Evolutionary conservation across 2,329 filamentous ascomycete genomes (phyloP), one percentile per base, ranked within the genome.

Genomic region (Cryphonectria nitschkei): DNA sequence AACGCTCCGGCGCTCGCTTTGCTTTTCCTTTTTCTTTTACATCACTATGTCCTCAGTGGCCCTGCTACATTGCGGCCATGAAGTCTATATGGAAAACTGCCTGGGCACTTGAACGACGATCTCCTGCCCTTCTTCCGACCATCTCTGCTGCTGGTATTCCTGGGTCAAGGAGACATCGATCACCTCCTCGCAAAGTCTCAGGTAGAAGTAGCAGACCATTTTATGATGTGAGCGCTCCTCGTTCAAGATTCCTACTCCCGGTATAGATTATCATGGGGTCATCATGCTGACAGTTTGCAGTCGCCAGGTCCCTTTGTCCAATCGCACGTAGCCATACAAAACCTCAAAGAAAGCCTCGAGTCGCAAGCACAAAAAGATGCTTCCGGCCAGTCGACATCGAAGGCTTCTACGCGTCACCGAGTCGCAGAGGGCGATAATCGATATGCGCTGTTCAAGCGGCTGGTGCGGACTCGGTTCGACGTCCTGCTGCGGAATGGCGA

Each of bases 391-490:
- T 14, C 39, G 13, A 22, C 34, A 37, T 13, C 32, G 19, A 46
- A 9, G 39, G 39, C 29, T 2, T 16, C 4, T n/a, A 9, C 13
- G 39, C n/a, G 37, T 4, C n/a, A n/a, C 34, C 13, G n/a, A 22
- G 13, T 5, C 9, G 14, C 39, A 19, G 61, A 46, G 54, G 68
- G 61, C 14, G 56, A 34, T 22, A 29, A 16, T 14, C 64, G 65
- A 19, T 73, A 72, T 43, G 19, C 54, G 6, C 16, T 76, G 32
- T 80, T 81, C 69, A 71, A 74, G n/a, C 19, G 56, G 19, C 74
- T 81, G 32, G 72, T 78, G 11, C 39, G 73, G 22, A n/a, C 26
- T 39, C 80, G 79, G 8, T 81, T 86, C 68, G 76, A 81, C 2
- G 13, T 68, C 1, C 75, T 85, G 16, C 69, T 86, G 32, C 37